These are phyloP conservation scores for Aspergillus cejpii DNA, from an alignment of 2,329 filamentous ascomycete genomes.

Conservation along the genomic window DNA sequence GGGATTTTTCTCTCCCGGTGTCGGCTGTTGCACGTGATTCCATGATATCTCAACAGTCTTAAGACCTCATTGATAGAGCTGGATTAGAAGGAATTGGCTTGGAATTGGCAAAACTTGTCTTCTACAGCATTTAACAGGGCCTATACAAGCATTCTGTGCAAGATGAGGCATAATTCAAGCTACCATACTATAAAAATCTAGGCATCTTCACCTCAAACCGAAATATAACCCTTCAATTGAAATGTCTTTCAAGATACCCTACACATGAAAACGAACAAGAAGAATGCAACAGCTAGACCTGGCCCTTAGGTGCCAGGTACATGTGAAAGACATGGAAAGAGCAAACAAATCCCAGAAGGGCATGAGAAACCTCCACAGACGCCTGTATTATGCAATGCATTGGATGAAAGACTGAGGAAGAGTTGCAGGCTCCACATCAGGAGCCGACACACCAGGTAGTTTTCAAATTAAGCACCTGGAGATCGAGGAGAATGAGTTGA, in stretches of 20 bases:
- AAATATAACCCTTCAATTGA: not conserved
- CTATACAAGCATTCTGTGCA: too few species aligned
- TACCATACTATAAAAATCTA: too few species aligned
- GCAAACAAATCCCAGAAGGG: not conserved
- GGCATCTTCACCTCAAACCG: too few species aligned
- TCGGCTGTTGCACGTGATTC: not conserved
- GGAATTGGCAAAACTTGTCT: too few species aligned
- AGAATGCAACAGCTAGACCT: slow-evolving; percentile 1
- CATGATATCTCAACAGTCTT: not conserved
- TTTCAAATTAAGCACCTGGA: slow-evolving; percentile 7
- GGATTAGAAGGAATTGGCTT: too few species aligned
- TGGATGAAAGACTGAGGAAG: slow-evolving; percentile 2
- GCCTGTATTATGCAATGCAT: slow-evolving; percentile 23
- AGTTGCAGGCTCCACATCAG: not conserved
- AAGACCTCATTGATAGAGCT: not conserved
- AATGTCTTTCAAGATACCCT: not conserved
- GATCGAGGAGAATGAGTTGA: slow-evolving; percentile 6
- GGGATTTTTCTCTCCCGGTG: slow-evolving; percentile 12
- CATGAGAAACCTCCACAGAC: slow-evolving; percentile 14
- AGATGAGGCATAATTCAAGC: too few species aligned
- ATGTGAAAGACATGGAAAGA: slow-evolving; percentile 1
- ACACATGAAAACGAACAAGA: slow-evolving; percentile 10
- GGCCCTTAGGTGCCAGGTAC: too few species aligned
- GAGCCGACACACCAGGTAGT: not conserved
- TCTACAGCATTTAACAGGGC: too few species aligned